Conservation (phyloP, 768 basidiomycete species). For the Leucosporidium scottii region DNA sequence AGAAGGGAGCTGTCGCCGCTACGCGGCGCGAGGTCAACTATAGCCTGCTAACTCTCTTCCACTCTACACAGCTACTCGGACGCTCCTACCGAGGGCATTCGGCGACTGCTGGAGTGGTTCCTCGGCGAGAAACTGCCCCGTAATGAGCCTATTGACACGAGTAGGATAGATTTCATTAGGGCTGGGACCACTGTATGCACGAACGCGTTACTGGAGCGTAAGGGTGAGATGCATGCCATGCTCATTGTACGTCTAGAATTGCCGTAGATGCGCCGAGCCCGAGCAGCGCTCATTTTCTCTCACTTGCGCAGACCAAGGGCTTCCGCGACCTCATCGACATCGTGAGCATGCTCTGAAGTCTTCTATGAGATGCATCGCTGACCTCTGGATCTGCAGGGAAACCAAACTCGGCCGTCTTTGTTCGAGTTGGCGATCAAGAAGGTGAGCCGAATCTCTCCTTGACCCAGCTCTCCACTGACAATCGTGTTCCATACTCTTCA, state of each 20-base stretch:
- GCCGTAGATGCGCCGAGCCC: too few relatives aligned
- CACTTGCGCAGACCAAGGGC: conserved; percentile 54
- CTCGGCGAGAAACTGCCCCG: conserved; percentile 63
- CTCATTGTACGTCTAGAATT: conserved; percentile 51
- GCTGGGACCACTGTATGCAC: conserved; percentile 77
- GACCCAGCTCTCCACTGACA: too few relatives aligned
- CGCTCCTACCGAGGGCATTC: conserved; percentile 45
- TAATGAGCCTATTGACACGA: conserved; percentile 12
- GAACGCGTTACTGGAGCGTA: conserved; percentile 90
- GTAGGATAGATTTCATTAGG: conserved; percentile 12
- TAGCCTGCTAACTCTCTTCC: too few relatives aligned
- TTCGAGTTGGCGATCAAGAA: conserved; percentile 80
- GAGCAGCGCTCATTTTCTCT: too few relatives aligned
- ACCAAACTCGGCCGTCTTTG: conserved; percentile 90
- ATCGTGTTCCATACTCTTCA: too few relatives aligned
- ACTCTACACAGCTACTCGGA: not conserved
- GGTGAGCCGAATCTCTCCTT: too few relatives aligned
- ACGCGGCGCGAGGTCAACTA: too few relatives aligned
- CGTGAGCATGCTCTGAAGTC: not conserved
- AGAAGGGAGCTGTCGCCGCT: too few relatives aligned
- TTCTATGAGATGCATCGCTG: too few relatives aligned
- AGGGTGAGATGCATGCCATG: conserved; percentile 83
- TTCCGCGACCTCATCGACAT: conserved; percentile 86
- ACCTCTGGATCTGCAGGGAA: conserved; percentile 48
- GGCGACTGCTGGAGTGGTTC: conserved; percentile 73